These are phyloP conservation scores for Tinospora cordifolia DNA, from an alignment of 164 flowering plant genomes.

Conservation along the genomic window DNA sequence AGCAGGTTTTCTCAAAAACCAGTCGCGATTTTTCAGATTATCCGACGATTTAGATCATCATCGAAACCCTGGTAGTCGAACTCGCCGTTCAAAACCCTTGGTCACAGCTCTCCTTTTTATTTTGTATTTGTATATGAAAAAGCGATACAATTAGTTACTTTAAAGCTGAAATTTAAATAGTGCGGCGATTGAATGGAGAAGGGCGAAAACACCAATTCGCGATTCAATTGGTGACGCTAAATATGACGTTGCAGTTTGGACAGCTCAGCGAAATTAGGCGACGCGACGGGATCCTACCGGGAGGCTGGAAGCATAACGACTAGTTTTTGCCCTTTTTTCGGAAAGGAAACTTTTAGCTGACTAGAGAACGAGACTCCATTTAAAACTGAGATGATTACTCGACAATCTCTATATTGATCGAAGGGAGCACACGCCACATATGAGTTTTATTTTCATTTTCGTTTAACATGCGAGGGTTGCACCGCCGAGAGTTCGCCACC, in stretches of 20 bases:
- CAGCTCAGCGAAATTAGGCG: constrained; percentile 1
- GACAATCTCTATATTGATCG: no score
- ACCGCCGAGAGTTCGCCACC: neutral
- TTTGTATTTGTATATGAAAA: no score
- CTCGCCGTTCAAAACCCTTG: neutral
- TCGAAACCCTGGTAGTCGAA: neutral
- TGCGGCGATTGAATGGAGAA: neutral
- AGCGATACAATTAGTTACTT: no score
- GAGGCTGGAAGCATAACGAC: neutral
- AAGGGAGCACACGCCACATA: no score
- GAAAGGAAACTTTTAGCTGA: neutral
- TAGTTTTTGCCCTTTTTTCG: neutral
- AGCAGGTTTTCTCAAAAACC: neutral
- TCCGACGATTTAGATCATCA: neutral
- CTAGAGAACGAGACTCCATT: no score
- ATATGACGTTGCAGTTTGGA: neutral
- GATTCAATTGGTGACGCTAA: neutral
- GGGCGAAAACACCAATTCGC: neutral
- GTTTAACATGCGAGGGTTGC: neutral
- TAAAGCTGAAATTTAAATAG: neutral
- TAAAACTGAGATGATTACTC: no score
- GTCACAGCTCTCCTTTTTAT: neutral
- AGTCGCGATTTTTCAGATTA: neutral
- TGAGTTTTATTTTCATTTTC: no score
- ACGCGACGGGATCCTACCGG: neutral